Evolutionary conservation across 805 yeast species (phyloP).

Genomic region (Pichia cephalocereana): DNA sequence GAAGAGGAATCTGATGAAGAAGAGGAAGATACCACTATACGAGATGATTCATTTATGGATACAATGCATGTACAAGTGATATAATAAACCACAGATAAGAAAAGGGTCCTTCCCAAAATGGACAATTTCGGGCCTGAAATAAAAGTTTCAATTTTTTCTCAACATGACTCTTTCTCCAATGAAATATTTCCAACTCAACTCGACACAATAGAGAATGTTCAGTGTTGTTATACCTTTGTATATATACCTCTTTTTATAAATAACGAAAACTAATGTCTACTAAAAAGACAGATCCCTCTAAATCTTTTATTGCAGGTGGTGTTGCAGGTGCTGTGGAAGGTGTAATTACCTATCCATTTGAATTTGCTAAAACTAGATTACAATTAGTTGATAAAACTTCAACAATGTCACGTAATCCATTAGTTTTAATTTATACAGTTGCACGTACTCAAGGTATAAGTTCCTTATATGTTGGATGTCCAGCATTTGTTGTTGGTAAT

Average conservation of each 20-base stretch:
- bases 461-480: conserved; percentile 88
- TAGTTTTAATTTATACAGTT: conserved; percentile 65
- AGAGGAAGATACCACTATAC: not conserved
- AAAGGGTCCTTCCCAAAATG: no score
- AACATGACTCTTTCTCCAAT: no score
- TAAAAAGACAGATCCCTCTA: conserved; percentile 52
- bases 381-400: conserved; percentile 67
- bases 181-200: no score
- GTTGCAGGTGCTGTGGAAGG: conserved; percentile 96
- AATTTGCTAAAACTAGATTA: conserved; percentile 89
- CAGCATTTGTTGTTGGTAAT: conserved; percentile 92
- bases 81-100: no score
- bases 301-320: conserved; percentile 92
- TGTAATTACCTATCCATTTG: conserved; percentile 87
- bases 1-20: not conserved
- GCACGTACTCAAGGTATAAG: conserved; percentile 71
- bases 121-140: no score
- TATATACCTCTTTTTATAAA: not conserved
- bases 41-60: not conserved
- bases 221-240: no score
- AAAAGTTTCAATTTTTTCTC: no score
- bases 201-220: no score
- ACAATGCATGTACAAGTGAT: not conserved
- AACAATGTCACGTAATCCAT: conserved; percentile 70
- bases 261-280: not conserved